Base-by-base conservation (phyloP, 2,329 filamentous ascomycete genomes). In the Aureobasidium musti region DNA sequence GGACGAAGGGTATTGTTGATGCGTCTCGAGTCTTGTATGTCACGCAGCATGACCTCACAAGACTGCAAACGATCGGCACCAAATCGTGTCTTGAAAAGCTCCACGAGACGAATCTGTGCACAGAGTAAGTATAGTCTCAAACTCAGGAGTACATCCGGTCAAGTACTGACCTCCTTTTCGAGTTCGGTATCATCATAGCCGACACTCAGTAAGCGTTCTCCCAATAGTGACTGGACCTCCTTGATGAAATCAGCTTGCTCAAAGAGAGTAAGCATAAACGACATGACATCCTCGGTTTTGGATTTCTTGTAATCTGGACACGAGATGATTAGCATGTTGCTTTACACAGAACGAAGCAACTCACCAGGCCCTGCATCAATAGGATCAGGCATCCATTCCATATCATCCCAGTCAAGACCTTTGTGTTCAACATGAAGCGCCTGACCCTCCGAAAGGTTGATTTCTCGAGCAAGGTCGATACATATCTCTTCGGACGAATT, bases 1-100 rank as follows among this genome's bases (percentile, higher is more conserved):
- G 71, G 68, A 69, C 77, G 73, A n/a, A 77, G 68, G 3, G 72
- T 71, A 39, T 68, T 72, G 49, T 87, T 82, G 54, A 97, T 87
- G 14, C 84, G 81, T 8, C 82, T 79, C 74, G 97, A 91, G 67
- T 97, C 93, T 70, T 90, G 85, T 41, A 98, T 90, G 75, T 99
- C 95, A 70, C 90, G 91, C 67, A 99, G 86, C 95, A 99, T 99
- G 73, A 99, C 95, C 75, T 99, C 94, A 77, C 93, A 97, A 57
- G 91, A 91, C 75, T 98, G 95, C 53, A 99, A 81, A 19, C 91
- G 88, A 33, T 86, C 84, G 70, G 97, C 92, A 28, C 94, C 94
- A 66, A 97, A 93, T 10, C 93, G 88, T 68, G 91, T 84, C 79
- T 97, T 97, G 67, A 99, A 84, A 11, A 98, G 84, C 67, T 94